Conservation (phyloP, 495 filamentous ascomycete genomes). For the Elaphomyces granulatus region DNA sequence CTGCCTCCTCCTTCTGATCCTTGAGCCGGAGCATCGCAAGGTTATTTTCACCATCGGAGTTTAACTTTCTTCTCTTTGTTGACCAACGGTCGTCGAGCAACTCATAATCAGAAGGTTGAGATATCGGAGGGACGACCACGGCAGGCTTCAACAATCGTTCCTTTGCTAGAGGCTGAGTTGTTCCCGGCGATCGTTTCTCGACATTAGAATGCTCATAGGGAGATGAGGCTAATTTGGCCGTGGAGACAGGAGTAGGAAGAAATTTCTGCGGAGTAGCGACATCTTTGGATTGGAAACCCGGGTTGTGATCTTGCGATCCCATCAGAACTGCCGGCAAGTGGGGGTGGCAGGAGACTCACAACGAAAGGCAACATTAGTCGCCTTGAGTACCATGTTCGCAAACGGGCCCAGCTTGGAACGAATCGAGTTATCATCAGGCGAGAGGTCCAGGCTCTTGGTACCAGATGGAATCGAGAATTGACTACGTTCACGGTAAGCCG, state of each 20-base stretch:
- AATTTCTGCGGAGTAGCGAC: conserved; percentile 11
- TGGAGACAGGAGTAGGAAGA: conserved; percentile 1
- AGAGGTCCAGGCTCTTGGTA: conserved; percentile 11
- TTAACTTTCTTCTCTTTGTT: conserved; percentile 22
- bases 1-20: conserved; percentile 69
- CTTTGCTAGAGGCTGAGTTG: not conserved
- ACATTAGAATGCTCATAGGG: not conserved
- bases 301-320: conserved; percentile 25
- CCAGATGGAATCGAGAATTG: conserved; percentile 48
- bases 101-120: conserved; percentile 9
- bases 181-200: not conserved
- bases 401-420: conserved; percentile 36
- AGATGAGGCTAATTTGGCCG: not conserved
- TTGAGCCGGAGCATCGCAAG: conserved; percentile 23
- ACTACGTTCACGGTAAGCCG: conserved; percentile 29
- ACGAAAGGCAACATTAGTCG: conserved; percentile 38
- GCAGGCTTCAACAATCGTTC: conserved; percentile 14
- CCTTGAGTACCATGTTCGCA: conserved; percentile 42
- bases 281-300: conserved; percentile 12
- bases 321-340: conserved; percentile 5
- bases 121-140: conserved; percentile 25
- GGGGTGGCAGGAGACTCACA: conserved; percentile 25
- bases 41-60: conserved; percentile 16
- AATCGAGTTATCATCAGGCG: conserved; percentile 4
- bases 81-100: conserved; percentile 3